These are phyloP conservation scores for Brassica hybrid DNA, from an alignment of 441 rosid genomes.

Conservation along the genomic window DNA sequence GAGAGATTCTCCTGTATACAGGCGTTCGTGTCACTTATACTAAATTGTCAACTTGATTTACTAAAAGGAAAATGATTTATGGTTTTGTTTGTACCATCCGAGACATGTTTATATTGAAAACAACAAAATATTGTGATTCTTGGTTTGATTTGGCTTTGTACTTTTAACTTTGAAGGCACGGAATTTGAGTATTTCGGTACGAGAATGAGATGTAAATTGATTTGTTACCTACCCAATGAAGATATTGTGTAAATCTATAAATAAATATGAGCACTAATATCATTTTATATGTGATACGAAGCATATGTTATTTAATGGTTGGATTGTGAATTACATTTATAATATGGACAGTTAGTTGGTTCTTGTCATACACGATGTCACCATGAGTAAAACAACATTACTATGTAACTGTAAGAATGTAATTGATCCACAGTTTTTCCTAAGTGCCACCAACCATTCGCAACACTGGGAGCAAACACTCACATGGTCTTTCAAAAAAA, in stretches of 20 bases:
- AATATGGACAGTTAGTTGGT: conserved; percentile 25
- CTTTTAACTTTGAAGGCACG: conserved; percentile 28
- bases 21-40: conserved; percentile 90
- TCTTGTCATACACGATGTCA: conserved; percentile 30
- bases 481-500: too few relatives aligned
- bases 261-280: neutral
- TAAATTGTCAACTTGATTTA: conserved; percentile 21
- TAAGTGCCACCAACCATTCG: neutral
- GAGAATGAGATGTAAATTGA: conserved; percentile 23
- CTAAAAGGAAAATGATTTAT: neutral
- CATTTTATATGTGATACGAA: conserved; percentile 16
- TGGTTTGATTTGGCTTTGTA: conserved; percentile 1
- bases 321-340: conserved; percentile 31
- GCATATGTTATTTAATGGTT: conserved; percentile 19
- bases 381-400: neutral
- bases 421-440: neutral
- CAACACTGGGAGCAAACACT: neutral
- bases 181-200: neutral
- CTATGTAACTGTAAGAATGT: neutral
- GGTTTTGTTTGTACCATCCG: conserved; percentile 17
- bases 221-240: conserved; percentile 35
- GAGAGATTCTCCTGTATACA: conserved; percentile 86
- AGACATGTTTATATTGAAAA: conserved; percentile 11
- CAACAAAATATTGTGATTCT: conserved; percentile 1
- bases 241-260: conserved; percentile 9